These are phyloP conservation scores for Aspergillus nanangensis DNA, from an alignment of 495 filamentous ascomycete genomes.

Conservation along the genomic window DNA sequence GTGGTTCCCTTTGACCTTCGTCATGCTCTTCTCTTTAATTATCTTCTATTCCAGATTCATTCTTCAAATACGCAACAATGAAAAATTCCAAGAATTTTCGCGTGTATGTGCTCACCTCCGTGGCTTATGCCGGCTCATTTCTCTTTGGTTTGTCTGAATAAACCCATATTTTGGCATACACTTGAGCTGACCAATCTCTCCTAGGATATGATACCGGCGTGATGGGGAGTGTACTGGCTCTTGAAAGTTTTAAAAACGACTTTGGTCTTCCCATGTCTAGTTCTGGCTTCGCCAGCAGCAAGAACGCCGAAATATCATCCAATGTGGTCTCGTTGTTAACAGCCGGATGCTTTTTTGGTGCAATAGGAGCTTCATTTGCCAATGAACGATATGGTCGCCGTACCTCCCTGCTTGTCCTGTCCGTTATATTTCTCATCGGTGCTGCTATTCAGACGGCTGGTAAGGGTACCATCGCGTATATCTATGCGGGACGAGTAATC, in stretches of 20 bases:
- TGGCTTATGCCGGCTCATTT: no score
- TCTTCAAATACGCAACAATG: no score
- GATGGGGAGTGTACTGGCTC: slow-evolving; percentile 52
- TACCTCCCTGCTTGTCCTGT: slow-evolving; percentile 51
- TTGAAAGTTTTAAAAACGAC: slow-evolving; percentile 51
- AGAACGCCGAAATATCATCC: slow-evolving; percentile 45
- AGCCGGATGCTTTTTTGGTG: slow-evolving; percentile 66
- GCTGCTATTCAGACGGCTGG: slow-evolving; percentile 56
- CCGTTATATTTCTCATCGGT: slow-evolving; percentile 57
- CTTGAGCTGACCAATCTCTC: no score
- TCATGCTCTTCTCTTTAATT: no score
- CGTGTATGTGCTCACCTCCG: no score
- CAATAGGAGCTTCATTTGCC: slow-evolving; percentile 52
- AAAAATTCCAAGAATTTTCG: no score
- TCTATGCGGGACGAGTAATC: slow-evolving; percentile 40
- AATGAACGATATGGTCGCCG: slow-evolving; percentile 56
- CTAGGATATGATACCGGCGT: slow-evolving; percentile 57
- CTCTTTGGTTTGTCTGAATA: no score
- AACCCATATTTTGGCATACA: no score
- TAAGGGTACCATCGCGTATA: slow-evolving; percentile 25
- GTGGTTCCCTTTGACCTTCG: no score
- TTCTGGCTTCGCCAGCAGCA: slow-evolving; percentile 23
- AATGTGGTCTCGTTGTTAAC: slow-evolving; percentile 61
- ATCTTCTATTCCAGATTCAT: no score
- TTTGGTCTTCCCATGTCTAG: slow-evolving; percentile 38